These are phyloP conservation scores for Citropsis articulata DNA, from an alignment of 345 rosid species.

Conservation along the genomic window DNA sequence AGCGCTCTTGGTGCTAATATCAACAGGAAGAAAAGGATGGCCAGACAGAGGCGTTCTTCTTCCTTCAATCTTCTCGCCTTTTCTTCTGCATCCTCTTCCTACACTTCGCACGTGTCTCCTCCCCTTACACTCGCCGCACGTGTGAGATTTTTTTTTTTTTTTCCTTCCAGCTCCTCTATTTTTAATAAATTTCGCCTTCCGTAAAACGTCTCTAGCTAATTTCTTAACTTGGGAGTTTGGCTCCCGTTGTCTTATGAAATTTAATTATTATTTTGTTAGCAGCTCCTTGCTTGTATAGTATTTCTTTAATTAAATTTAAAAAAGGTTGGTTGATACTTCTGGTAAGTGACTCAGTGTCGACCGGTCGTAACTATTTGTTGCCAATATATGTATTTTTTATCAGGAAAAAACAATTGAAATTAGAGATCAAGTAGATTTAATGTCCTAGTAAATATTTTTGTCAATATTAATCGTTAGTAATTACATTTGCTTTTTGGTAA, in stretches of 20 bases:
- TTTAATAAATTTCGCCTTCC: not conserved
- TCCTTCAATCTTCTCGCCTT: constrained; percentile 47
- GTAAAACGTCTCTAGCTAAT: not conserved
- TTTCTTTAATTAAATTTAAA: not conserved
- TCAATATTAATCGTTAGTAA: not conserved
- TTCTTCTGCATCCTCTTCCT: constrained; percentile 24
- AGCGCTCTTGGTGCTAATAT: constrained; percentile 42
- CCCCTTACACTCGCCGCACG: constrained; percentile 51
- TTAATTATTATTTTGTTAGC: not conserved
- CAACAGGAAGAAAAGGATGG: constrained; percentile 81
- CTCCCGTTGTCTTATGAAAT: not conserved
- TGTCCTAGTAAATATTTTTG: not conserved
- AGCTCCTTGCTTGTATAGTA: not conserved
- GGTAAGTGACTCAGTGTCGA: not conserved
- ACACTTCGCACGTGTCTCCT: constrained; percentile 45
- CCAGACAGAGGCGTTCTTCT: constrained; percentile 76
- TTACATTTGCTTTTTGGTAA: not conserved
- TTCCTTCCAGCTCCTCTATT: not conserved
- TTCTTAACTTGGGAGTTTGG: not conserved
- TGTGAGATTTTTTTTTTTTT: constrained; percentile 43
- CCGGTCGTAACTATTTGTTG: not conserved
- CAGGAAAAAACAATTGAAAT: not conserved
- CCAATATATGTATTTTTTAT: not conserved
- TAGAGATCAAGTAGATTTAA: not conserved
- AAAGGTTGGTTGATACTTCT: not conserved